Evolutionary conservation across 2,329 filamentous ascomycete species (phyloP), one percentile per base, ranked within the genome.

Genomic region (Cylindrodendrum hubeiense): DNA sequence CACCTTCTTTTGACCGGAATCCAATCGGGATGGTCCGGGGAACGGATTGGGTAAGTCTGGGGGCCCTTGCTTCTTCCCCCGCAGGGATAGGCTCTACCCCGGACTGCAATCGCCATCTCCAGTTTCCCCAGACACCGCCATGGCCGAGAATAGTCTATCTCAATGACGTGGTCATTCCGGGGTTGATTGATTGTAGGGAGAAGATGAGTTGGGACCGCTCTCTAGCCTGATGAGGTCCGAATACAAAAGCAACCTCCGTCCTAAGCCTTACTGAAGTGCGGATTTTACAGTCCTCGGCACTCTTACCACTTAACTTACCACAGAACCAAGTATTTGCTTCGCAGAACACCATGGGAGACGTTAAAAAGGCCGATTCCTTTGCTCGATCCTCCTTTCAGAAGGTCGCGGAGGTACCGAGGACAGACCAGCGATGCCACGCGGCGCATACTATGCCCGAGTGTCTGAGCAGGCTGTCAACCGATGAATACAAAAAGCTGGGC

Each of bases 351-450:
- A 58, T 50, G 55, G 44, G 6, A n/a, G 44, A 50, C 21, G 17
- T 41, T 22, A 19, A 49, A 30, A 58, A 58, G 44, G 21, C 50
- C 21, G 44, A 41, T n/a, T 41, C 30, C 12, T 24, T 30, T 15
- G 41, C 41, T 19, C 41, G 19, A 37, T 50, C 55, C 1, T 50
- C 44, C 6, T 39, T 50, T 21, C 43, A 50, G 17, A 33, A 41
- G 44, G 30, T 39, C 9, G 1, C 12, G 21, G n/a, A 7, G n/a
- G n/a, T n/a, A n/a, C n/a, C n/a, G n/a, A n/a, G n/a, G 37, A 8
- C 37, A 28, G 8, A 28, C 49, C 13, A 51, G 26, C 2, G 76
- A 79, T 13, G n/a, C n/a, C n/a, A n/a, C n/a, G n/a, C n/a, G n/a
- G n/a, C n/a, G n/a, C n/a, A n/a, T n/a, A n/a, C n/a, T n/a, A n/a